phyloP scores from a whole-genome alignment of 106 monocot genomes.

The Alisma plantagoaquatica region DNA sequence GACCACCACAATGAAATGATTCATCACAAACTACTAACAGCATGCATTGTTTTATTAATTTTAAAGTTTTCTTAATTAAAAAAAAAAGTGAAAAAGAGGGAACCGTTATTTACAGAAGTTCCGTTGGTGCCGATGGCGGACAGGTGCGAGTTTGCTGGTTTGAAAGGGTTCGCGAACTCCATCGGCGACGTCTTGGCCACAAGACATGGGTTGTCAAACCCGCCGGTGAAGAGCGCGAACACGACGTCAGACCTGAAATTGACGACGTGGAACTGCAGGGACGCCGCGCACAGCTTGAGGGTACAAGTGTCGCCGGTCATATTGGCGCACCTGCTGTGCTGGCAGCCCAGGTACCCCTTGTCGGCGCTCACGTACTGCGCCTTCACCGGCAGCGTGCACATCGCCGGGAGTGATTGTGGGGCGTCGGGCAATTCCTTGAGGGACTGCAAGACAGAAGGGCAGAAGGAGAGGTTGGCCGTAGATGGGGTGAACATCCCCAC shows the following conservation, averaged over 20 bases:
- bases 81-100: conserved; percentile 2
- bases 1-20: too few relatives aligned
- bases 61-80: too few relatives aligned
- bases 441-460: too few relatives aligned
- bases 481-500: too few relatives aligned
- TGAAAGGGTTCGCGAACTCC: conserved; percentile 39
- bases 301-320: conserved; percentile 11
- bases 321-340: conserved; percentile 26
- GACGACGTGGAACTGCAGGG: conserved; percentile 51
- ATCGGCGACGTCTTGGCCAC: conserved; percentile 34
- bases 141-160: conserved; percentile 52
- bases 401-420: too few relatives aligned
- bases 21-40: too few relatives aligned
- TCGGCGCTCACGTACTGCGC: conserved; percentile 60
- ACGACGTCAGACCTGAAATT: conserved; percentile 63
- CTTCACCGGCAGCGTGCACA: too few relatives aligned
- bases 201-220: conserved; percentile 49
- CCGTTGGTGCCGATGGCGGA: conserved; percentile 53
- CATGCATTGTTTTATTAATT: too few relatives aligned
- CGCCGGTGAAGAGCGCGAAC: conserved; percentile 63
- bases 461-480: too few relatives aligned
- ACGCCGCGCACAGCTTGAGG: conserved; percentile 33
- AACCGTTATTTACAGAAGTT: conserved; percentile 29
- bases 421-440: too few relatives aligned
- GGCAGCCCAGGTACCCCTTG: conserved; percentile 45